A percentile compares a stretch with the other conserved stretches of the same genome.
phyloP scores from a whole-genome alignment of 1,284 basidiomycete genomes.

The Sphagnurus paluster region DNA sequence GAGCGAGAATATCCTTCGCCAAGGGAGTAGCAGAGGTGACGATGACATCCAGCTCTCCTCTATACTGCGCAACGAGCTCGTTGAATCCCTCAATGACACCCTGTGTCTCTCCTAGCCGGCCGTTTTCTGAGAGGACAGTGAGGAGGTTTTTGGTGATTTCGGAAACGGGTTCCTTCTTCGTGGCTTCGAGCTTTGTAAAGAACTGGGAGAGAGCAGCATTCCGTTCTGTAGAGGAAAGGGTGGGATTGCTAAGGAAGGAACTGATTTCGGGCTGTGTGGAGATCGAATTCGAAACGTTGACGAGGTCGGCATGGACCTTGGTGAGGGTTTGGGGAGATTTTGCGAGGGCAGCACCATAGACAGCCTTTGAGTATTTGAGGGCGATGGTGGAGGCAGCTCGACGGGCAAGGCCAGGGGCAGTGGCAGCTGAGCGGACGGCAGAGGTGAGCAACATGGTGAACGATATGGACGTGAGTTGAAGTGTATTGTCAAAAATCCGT shows the following conservation, averaged over 20 bases:
- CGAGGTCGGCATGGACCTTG: constrained; percentile 85
- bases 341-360: constrained; percentile 88
- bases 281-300: constrained; percentile 66
- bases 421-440: constrained; percentile 42
- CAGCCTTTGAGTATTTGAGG: constrained; percentile 93
- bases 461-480: constrained; percentile 23
- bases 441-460: constrained; percentile 45
- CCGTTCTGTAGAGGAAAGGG: constrained; percentile 82
- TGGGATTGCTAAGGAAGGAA: constrained; percentile 85
- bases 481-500: constrained; percentile 17
- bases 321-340: constrained; percentile 79
- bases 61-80: constrained; percentile 86
- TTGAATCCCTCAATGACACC: constrained; percentile 93
- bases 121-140: constrained; percentile 90
- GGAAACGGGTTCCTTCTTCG: constrained; percentile 73
- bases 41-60: constrained; percentile 90
- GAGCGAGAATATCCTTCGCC: constrained; percentile 67
- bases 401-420: constrained; percentile 50
- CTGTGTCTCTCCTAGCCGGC: constrained; percentile 81
- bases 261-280: constrained; percentile 63
- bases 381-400: constrained; percentile 75
- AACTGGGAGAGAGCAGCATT: constrained; percentile 68
- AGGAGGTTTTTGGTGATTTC: constrained; percentile 95
- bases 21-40: constrained; percentile 89
- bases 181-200: constrained; percentile 58